phyloP scores from a whole-genome alignment of 2,329 filamentous ascomycete species.

The Davidsoniella virescens region DNA sequence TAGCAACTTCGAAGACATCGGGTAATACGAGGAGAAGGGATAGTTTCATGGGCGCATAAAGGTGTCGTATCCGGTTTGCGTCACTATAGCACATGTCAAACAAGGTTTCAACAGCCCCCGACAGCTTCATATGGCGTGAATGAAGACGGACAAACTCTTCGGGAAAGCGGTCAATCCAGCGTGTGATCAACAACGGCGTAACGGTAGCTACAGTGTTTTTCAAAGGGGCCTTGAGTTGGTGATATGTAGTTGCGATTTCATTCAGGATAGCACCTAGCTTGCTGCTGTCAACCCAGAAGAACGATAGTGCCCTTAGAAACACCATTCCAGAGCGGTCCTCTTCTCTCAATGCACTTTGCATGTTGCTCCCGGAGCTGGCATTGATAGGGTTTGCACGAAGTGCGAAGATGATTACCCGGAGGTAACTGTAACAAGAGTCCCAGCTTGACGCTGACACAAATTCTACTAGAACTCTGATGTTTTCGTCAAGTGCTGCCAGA shows the following conservation, averaged over 20 bases:
- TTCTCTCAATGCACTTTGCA: conserved; percentile 22
- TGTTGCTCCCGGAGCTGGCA: neutral
- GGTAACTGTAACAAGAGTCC: conserved; percentile 41
- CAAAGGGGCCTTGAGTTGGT: conserved; percentile 47
- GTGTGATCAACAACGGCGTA: conserved; percentile 44
- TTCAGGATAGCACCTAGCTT: conserved; percentile 47
- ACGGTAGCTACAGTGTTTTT: conserved; percentile 48
- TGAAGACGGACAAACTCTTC: conserved; percentile 49
- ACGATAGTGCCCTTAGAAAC: conserved; percentile 41
- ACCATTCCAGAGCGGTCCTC: conserved; percentile 38
- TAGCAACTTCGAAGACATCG: conserved; percentile 54
- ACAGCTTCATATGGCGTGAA: conserved; percentile 41
- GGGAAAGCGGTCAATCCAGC: conserved; percentile 51
- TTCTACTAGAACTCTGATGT: conserved; percentile 41
- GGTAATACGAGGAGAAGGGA: conserved; percentile 46
- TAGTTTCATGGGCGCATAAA: conserved; percentile 44
- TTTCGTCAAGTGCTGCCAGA: conserved; percentile 32
- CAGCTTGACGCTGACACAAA: conserved; percentile 51
- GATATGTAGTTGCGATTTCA: conserved; percentile 49
- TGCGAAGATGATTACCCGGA: conserved; percentile 35
- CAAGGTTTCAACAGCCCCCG: conserved; percentile 48
- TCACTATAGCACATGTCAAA: conserved; percentile 53
- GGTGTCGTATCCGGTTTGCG: conserved; percentile 35
- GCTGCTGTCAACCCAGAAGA: conserved; percentile 46
- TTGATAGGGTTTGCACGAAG: conserved; percentile 22